Base-by-base conservation (phyloP, 2,329 filamentous ascomycete species). In the Dactylellina leptospora region DNA sequence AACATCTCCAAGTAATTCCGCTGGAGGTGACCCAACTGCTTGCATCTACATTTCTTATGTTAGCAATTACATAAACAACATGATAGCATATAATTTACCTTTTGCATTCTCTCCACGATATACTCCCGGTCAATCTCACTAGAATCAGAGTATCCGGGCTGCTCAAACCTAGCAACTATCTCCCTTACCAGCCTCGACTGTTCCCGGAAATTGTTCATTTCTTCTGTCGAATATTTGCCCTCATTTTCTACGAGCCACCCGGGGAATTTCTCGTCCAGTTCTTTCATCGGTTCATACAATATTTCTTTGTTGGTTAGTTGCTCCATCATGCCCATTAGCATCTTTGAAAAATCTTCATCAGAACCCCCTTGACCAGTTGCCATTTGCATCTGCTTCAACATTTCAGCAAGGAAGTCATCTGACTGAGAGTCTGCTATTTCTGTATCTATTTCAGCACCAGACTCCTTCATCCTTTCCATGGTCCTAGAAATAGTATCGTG, bases 241-340 rank as follows among this genome's bases (percentile, higher is more conserved):
- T 84, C 83, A 79, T 97, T 93, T 81, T 90, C 89, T 77, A 86
- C 85, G 79, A 99, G 84, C 93, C 95, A 99, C 1, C 82, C 87
- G 0, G 93, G 93, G 78, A 95, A 99, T 80, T 97, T 97, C 58
- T 91, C 89, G 79, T 96, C 83, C 50, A 99, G 83, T 81, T 99
- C 95, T 82, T 96, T 96, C 92, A 99, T 97, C 1, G 95, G 95
- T 82, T 99, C 93, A 79, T 97, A 97, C 54, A 99, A 82, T 74
- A 99, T 97, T 76, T 97, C 95, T 83, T 96, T 97, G 80, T 96
- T 96, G 2, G 95, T 97, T 74, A 99, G 85, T 80, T 99, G 93
- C 81, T 97, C 92, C 93, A 99, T 97, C 92, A 97, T 96, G 59
- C 90, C 91, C 85, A 96, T 87, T 70, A 99, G 86, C 87, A 97